Percentiles rank a stretch among this genome's conserved stretches.
Evolutionary conservation across 805 yeast genomes (phyloP).

Genomic region (Zygoascus tannicola): DNA sequence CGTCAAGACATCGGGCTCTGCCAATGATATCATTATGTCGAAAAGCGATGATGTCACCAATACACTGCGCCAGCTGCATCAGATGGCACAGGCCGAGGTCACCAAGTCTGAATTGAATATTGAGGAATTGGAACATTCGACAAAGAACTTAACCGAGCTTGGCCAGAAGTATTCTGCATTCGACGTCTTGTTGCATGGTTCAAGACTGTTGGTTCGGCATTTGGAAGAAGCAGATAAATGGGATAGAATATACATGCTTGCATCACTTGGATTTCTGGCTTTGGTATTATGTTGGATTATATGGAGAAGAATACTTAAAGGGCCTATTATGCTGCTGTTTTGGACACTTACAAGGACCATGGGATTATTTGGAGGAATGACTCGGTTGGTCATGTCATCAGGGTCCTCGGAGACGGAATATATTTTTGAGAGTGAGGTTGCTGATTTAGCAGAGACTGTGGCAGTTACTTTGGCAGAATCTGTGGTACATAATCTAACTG

Average conservation of each 20-base stretch:
- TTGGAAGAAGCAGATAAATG: conserved; percentile 33
- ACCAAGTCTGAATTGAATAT: conserved; percentile 29
- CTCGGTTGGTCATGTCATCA: too few species aligned
- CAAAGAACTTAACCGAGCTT: conserved; percentile 26
- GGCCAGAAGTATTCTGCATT: conserved; percentile 30
- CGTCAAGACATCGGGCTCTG: conserved; percentile 3
- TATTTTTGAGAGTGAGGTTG: too few species aligned
- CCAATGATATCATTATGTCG: conserved; percentile 17
- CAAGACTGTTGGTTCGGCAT: conserved; percentile 27
- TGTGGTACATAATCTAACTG: too few species aligned
- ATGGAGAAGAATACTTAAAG: conserved; percentile 30
- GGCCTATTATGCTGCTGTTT: conserved; percentile 27
- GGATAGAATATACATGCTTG: conserved; percentile 31
- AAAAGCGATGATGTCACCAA: conserved; percentile 21
- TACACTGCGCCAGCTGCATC: conserved; percentile 19
- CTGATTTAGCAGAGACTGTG: too few species aligned
- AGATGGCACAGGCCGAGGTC: conserved; percentile 32
- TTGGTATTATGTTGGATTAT: conserved; percentile 29
- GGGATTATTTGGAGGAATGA: conserved; percentile 2
- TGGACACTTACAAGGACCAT: conserved; percentile 23
- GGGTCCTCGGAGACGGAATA: too few species aligned
- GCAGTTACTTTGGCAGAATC: too few species aligned
- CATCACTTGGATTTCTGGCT: conserved; percentile 30
- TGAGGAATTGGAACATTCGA: conserved; percentile 30
- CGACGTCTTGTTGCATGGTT: conserved; percentile 29